Percentiles rank a stretch among this genome's conserved stretches.
Evolutionary conservation across 2,329 filamentous ascomycete genomes (phyloP).

Genomic region (Penicillium sp.): DNA sequence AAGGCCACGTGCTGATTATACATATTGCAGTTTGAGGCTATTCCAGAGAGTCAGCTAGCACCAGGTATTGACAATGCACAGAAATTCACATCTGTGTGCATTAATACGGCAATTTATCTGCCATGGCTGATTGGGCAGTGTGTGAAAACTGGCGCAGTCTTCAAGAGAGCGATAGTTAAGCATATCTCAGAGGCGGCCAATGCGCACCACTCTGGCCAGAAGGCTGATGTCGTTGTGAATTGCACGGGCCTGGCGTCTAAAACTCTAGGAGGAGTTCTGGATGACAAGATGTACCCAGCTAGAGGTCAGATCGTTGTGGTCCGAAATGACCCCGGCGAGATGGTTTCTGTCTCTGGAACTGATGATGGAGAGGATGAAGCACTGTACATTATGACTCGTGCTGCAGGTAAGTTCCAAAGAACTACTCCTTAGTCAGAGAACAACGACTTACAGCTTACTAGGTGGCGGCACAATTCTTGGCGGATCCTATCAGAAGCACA

Average conservation of each 20-base stretch:
- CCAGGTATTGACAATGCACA: constrained; percentile 69
- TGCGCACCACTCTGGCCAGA: constrained; percentile 58
- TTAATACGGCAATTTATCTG: constrained; percentile 86
- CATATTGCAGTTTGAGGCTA: constrained; percentile 56
- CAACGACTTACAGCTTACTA: constrained; percentile 7
- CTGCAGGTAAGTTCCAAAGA: constrained; percentile 40
- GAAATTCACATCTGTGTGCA: constrained; percentile 81
- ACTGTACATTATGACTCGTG: constrained; percentile 79
- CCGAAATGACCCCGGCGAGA: constrained; percentile 71
- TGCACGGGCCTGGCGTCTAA: constrained; percentile 77
- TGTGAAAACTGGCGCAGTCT: constrained; percentile 67
- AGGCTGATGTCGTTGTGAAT: constrained; percentile 74
- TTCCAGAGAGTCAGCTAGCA: constrained; percentile 60
- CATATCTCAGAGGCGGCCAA: constrained; percentile 71
- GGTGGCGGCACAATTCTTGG: constrained; percentile 83
- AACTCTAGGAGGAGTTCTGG: constrained; percentile 77
- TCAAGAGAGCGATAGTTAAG: constrained; percentile 63
- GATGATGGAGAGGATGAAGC: constrained; percentile 73
- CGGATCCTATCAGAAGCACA: constrained; percentile 77
- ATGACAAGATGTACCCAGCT: constrained; percentile 69
- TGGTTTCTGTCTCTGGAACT: constrained; percentile 69
- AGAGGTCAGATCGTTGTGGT: constrained; percentile 84
- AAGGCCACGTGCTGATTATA: not conserved
- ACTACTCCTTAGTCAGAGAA: not conserved
- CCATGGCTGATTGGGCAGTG: constrained; percentile 83